Percentiles rank a stretch among this genome's conserved stretches.
phyloP scores from a whole-genome alignment of 164 flowering plant species.

The Piper longum region DNA sequence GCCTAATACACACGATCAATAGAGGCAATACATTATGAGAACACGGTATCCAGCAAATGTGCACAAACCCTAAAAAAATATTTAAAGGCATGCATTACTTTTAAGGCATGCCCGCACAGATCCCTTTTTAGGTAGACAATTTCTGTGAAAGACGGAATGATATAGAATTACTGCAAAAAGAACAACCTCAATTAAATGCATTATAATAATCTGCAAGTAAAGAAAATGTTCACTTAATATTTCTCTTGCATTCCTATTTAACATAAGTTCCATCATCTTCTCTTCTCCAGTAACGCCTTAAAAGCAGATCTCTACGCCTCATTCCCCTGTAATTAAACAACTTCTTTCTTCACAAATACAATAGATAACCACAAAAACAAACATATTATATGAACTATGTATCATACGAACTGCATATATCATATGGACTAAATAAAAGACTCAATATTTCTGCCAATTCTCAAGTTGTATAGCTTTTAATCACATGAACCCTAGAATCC shows the following conservation, averaged over 20 bases:
- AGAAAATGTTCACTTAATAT: background rate
- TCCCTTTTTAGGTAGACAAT: conserved; percentile 47
- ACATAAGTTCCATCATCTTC: conserved; percentile 97
- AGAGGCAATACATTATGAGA: background rate
- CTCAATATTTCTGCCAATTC: no score
- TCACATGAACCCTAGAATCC: no score
- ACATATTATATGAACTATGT: no score
- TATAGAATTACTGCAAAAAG: conserved; percentile 61
- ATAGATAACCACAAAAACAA: no score
- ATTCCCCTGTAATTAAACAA: conserved; percentile 50
- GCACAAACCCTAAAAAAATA: background rate
- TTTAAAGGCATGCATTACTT: conserved; percentile 71
- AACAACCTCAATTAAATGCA: conserved; percentile 1
- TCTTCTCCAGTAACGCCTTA: conserved; percentile 89
- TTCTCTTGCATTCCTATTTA: conserved; percentile 12
- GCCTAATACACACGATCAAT: conserved; percentile 28
- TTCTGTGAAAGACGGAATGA: conserved; percentile 75
- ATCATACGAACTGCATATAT: no score
- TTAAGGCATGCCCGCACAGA: conserved; percentile 87
- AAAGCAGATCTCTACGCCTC: conserved; percentile 67
- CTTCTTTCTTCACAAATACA: no score
- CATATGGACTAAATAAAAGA: no score
- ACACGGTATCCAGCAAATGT: background rate
- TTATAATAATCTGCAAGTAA: background rate
- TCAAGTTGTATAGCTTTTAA: no score